These are phyloP conservation scores for Mucor irregularis DNA, from an alignment of 371 early-diverging fungal species.

Conservation along the genomic window DNA sequence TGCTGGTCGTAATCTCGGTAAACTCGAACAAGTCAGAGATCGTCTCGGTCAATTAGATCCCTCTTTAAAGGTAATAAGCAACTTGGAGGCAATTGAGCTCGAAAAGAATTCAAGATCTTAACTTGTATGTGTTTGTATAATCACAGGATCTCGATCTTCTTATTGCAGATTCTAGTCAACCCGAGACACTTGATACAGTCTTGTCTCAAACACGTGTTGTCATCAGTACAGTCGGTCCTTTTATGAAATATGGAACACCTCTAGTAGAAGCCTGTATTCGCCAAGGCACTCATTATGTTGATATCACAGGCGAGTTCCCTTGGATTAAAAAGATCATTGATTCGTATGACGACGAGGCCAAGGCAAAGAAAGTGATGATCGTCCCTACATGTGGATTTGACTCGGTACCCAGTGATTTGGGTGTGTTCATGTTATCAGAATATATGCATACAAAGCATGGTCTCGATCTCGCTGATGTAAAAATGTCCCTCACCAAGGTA, in stretches of 20 bases:
- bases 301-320: constrained; percentile 83
- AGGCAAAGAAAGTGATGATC: constrained; percentile 63
- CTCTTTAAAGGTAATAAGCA: constrained; percentile 10
- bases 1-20: constrained; percentile 25
- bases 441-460: constrained; percentile 54
- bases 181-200: constrained; percentile 29
- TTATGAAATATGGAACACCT: constrained; percentile 61
- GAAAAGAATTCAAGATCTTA: no score
- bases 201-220: constrained; percentile 72
- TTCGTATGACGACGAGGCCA: constrained; percentile 70
- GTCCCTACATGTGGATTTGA: constrained; percentile 93
- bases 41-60: constrained; percentile 11
- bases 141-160: constrained; percentile 15
- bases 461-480: constrained; percentile 51
- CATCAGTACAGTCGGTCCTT: constrained; percentile 75
- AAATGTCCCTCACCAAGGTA: constrained; percentile 55
- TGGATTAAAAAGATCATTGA: constrained; percentile 74
- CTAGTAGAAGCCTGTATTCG: constrained; percentile 84
- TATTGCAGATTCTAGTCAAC: constrained; percentile 22
- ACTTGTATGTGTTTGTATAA: background rate
- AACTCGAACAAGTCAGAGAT: constrained; percentile 22
- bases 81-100: background rate
- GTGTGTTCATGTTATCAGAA: constrained; percentile 48
- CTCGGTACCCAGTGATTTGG: constrained; percentile 83
- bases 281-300: constrained; percentile 85